Evolutionary conservation across 768 basidiomycete genomes (phyloP), one percentile per base, ranked within the genome.

Genomic region (Pisolithus albus): DNA sequence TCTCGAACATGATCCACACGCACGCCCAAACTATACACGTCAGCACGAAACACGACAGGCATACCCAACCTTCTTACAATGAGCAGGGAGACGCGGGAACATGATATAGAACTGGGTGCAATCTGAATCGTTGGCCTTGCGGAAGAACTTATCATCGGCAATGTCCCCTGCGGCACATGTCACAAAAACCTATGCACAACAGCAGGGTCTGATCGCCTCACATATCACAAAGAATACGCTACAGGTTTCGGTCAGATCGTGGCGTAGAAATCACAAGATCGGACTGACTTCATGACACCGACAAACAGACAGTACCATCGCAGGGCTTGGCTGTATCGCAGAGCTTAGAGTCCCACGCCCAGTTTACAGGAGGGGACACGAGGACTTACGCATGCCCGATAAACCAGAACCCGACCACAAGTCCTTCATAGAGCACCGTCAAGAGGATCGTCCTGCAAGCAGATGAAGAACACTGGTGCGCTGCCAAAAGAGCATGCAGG

Each of bases 391-490:
- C 92, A 66, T 97, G 94, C 62, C 86, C 91, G 41, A 93, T 82
- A 65, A 95, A 96, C 93, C 94, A 96, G 58, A 97, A 89, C 0
- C 90, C 93, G 51, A 97, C 79, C 44, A 97, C 74, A 21, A 96
- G 70, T 8, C 80, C 92, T 67, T 96, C 92, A 59, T 91, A 94
- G 9, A 83, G 65, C 21, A 89, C 59, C 21, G 90, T 93, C 39
- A 95, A 77, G 9, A 87, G 53, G 59, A 94, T 92, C 23, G 93
- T 95, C 53, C 93, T 96, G 66, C 9, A 47, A 42, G 28, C 21
- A 30, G 52, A 48, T 60, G 26, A 66, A 56, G 30, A 48, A 24
- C 7, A 10, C 19, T 34, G 46, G 48, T 43, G 49, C 30, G 28
- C 41, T 10, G 38, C 32, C 21, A 7, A 37, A 37, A 28, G 28